Conservation (phyloP, 2,329 filamentous ascomycete genomes). For the Colletotrichum falcatum region DNA sequence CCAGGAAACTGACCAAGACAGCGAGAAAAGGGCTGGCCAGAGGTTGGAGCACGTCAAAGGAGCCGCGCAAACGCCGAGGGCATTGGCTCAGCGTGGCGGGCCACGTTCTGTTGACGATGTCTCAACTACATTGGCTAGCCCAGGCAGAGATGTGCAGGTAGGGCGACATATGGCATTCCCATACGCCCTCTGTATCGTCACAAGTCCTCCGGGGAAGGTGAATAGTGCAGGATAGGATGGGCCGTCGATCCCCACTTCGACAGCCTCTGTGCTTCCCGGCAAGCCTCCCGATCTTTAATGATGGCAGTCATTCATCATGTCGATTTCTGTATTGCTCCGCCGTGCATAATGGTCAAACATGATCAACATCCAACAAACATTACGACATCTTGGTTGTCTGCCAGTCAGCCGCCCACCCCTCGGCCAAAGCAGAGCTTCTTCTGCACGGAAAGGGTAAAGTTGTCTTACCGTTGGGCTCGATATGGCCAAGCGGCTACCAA, state of each 20-base stretch:
- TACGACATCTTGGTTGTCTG: not conserved
- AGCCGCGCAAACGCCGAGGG: not conserved
- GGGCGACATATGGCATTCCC: not conserved
- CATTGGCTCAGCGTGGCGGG: not conserved
- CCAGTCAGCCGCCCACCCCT: constrained; percentile 3
- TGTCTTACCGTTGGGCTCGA: constrained; percentile 14
- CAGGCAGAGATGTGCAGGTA: constrained; percentile 1
- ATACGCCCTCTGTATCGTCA: constrained; percentile 21
- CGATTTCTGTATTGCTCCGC: not conserved
- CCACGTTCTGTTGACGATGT: constrained; percentile 35
- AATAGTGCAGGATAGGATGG: constrained; percentile 7
- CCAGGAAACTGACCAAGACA: constrained; percentile 18
- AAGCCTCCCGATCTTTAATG: constrained; percentile 13
- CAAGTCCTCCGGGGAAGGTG: not conserved
- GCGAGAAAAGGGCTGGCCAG: constrained; percentile 15
- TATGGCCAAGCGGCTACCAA: constrained; percentile 20
- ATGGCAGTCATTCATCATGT: not conserved
- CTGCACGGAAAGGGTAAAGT: constrained; percentile 19
- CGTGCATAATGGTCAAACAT: constrained; percentile 18
- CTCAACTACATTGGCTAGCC: constrained; percentile 1
- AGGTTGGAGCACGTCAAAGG: constrained; percentile 1
- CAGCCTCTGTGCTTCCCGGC: not conserved
- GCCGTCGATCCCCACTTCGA: constrained; percentile 23
- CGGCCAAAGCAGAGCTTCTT: constrained; percentile 18
- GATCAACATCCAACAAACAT: constrained; percentile 25